These are phyloP conservation scores for Cotoneaster glaucophyllus DNA, from an alignment of 306 rosid genomes.

Conservation along the genomic window DNA sequence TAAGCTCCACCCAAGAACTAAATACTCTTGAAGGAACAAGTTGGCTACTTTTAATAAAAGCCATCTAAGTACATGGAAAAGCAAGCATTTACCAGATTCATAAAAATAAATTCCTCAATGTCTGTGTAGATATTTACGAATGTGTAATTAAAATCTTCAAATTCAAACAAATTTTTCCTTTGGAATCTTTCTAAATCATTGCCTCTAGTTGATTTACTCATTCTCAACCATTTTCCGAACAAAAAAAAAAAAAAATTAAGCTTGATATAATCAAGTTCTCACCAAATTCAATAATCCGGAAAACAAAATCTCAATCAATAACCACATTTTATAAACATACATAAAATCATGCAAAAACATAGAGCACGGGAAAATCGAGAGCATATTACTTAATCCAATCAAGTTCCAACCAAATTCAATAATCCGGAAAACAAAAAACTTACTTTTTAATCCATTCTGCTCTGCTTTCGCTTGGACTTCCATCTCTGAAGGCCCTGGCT, in stretches of 20 bases:
- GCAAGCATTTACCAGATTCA: background rate
- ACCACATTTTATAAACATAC: background rate
- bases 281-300: no score
- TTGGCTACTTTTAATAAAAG: background rate
- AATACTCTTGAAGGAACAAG: background rate
- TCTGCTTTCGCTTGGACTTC: constrained; percentile 19
- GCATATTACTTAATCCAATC: background rate
- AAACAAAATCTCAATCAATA: background rate
- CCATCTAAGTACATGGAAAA: background rate
- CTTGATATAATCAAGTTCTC: no score
- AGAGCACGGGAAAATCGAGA: background rate
- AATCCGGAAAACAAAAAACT: constrained; percentile 14
- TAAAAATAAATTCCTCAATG: background rate
- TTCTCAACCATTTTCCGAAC: background rate
- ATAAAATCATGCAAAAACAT: background rate
- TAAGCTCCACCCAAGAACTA: background rate
- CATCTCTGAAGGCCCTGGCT: background rate
- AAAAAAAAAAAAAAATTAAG: background rate
- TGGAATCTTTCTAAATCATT: background rate
- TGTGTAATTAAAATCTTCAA: background rate
- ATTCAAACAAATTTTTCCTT: background rate
- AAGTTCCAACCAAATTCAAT: background rate
- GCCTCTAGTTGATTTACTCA: background rate
- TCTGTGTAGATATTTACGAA: background rate
- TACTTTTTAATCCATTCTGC: constrained; percentile 48